Base-by-base conservation (phyloP, 108 stramenopile species). In the Nannochloropsis gaditana region DNA sequence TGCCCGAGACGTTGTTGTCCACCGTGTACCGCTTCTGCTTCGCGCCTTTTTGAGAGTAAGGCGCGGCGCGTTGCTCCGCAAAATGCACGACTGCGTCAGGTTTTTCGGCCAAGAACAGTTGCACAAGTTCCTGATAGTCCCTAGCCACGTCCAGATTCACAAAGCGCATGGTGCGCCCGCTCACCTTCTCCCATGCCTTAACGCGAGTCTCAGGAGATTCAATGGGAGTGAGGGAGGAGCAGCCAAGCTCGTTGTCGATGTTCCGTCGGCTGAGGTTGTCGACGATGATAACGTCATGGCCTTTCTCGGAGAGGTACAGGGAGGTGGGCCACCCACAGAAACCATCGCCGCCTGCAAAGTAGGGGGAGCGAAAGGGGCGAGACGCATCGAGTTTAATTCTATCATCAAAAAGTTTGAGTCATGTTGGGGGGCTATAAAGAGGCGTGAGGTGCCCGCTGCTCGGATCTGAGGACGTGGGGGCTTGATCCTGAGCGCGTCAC, bases 311-410 rank as follows among this genome's bases (percentile, higher is more conserved):
- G 79, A 98, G 88, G 86, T 97, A 93, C 45, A 98, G 87, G 31
- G 95, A 92, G 9, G 96, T 97, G 43, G 97, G 97, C 97, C 97
- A 98, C 82, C 97, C 97, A 88, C 97, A 98, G 93, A 98, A 98
- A 5, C 97, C 97, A 84, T 98, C 97, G 44, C 96, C 97, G 79
- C 59, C 59, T 73, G 95, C 96, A 79, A 96, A 90, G 50, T 96
- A 50, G 15, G 47, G 59, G 3, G 59, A n/a, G n/a, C 2, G 59
- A 73, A 73, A n/a, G 59, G n/a, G 59, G 6, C 31, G 31, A 31
- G 31, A 31, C 31, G 31, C 31, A 31, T 31, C 31, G 31, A 31
- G 31, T 31, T 31, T 31, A 31, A 31, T 31, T 31, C 31, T 31
- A 31, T 31, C 31, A 31, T 31, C 0, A 31, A 31, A 31, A 31